A percentile compares a stretch with the other conserved stretches of the same genome.
Evolutionary conservation across 2,329 filamentous ascomycete genomes (phyloP).

Genomic region (Verticillium isaacii): DNA sequence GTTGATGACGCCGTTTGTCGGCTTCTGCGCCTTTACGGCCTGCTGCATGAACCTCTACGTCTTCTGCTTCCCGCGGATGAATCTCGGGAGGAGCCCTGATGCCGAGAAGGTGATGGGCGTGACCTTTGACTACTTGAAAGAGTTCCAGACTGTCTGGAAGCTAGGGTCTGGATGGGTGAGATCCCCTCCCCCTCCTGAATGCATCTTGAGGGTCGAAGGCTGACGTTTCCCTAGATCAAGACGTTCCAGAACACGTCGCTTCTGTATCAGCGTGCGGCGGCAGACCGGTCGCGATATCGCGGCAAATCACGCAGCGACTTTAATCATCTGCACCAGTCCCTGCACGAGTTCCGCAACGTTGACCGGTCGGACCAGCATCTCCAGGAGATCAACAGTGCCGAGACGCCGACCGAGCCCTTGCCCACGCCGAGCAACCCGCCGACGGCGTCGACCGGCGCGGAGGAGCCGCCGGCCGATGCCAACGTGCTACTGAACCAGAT

Average conservation of each 20-base stretch:
- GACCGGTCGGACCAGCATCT: slow-evolving; percentile 24
- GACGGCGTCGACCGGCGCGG: neutral
- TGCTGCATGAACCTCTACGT: slow-evolving; percentile 37
- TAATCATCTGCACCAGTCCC: slow-evolving; percentile 22
- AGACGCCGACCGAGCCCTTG: slow-evolving; percentile 3
- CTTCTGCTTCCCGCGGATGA: slow-evolving; percentile 34
- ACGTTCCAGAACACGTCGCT: slow-evolving; percentile 16
- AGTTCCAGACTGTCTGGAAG: slow-evolving; percentile 21
- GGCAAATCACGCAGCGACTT: slow-evolving; percentile 22
- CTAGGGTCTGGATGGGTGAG: slow-evolving; percentile 23
- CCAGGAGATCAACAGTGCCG: slow-evolving; percentile 22
- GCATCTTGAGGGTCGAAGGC: neutral
- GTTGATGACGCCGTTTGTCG: slow-evolving; percentile 35
- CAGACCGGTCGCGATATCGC: slow-evolving; percentile 15
- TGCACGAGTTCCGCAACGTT: slow-evolving; percentile 24
- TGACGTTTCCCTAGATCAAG: slow-evolving; percentile 4
- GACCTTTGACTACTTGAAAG: slow-evolving; percentile 20
- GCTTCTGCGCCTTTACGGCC: slow-evolving; percentile 40
- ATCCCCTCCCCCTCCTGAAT: too few species aligned
- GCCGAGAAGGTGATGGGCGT: slow-evolving; percentile 16
- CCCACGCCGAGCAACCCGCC: neutral
- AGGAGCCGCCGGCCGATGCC: neutral
- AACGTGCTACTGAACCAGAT: neutral
- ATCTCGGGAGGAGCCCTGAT: slow-evolving; percentile 23
- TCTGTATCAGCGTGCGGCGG: slow-evolving; percentile 18